Evolutionary conservation across 148 eudicot species (phyloP).

Genomic region (Silene uniflora): DNA sequence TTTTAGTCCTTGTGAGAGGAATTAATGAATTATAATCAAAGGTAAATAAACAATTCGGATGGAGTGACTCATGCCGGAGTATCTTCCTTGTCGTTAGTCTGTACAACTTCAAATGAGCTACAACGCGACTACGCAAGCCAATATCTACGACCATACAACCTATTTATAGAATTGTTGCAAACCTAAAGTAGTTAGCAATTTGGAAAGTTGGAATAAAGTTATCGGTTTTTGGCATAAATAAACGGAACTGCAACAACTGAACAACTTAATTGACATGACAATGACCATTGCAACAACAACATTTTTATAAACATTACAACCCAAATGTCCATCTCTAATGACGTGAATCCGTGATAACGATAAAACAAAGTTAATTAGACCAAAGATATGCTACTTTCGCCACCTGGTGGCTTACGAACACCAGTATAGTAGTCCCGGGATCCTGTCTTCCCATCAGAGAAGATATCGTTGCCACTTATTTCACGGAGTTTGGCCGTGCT

Average conservation of each 20-base stretch:
- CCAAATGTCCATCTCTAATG: constrained; percentile 27
- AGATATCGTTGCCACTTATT: constrained; percentile 82
- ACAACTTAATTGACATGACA: constrained; percentile 26
- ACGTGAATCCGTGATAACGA: constrained; percentile 10
- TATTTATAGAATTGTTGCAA: too few relatives aligned
- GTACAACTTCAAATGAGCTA: not conserved
- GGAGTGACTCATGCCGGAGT: not conserved
- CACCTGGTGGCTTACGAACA: constrained; percentile 96
- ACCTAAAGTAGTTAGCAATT: not conserved
- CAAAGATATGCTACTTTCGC: constrained; percentile 92
- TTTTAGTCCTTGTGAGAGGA: too few relatives aligned
- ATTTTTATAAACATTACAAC: constrained; percentile 40
- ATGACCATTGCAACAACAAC: constrained; percentile 23
- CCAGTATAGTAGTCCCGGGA: constrained; percentile 84
- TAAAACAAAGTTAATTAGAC: constrained; percentile 39
- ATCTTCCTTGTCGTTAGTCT: not conserved
- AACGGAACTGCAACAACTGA: constrained; percentile 32
- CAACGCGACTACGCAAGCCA: too few relatives aligned
- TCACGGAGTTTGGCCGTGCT: constrained; percentile 83
- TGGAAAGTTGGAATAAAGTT: too few relatives aligned
- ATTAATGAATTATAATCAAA: too few relatives aligned
- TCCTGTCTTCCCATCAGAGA: constrained; percentile 81
- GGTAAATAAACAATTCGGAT: too few relatives aligned
- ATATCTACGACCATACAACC: not conserved
- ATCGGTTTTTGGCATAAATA: constrained; percentile 14